Evolutionary conservation across 495 filamentous ascomycete genomes (phyloP).

Genomic region (Viridothelium virens): DNA sequence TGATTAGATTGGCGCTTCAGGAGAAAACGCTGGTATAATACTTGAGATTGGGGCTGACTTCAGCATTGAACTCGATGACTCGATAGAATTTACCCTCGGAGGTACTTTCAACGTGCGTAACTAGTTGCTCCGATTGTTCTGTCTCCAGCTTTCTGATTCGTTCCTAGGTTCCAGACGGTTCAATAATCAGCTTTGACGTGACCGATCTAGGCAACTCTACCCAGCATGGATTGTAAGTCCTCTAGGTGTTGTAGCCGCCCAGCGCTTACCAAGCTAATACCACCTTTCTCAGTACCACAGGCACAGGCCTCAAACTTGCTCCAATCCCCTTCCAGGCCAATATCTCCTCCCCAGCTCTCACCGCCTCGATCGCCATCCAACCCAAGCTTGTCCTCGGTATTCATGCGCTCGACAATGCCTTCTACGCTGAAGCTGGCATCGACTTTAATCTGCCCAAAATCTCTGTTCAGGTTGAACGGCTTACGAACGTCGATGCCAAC

Average conservation of each 20-base stretch:
- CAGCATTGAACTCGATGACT: background rate
- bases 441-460: background rate
- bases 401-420: background rate
- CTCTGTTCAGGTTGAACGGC: background rate
- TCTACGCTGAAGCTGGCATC: constrained; percentile 1
- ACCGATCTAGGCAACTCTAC: background rate
- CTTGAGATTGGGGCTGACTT: background rate
- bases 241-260: background rate
- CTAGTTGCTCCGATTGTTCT: no score
- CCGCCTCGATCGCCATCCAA: background rate
- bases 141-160: no score
- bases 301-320: background rate
- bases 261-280: background rate
- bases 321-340: background rate
- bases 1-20: background rate
- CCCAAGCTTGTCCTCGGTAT: background rate
- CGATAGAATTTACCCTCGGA: constrained; percentile 5
- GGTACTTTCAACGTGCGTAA: background rate
- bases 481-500: background rate
- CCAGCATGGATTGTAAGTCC: constrained; percentile 7
- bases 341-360: constrained; percentile 3
- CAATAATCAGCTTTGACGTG: background rate
- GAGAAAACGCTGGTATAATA: background rate
- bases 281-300: background rate
- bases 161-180: background rate